Percentiles rank a stretch among this genome's conserved stretches.
These are phyloP conservation scores for Paragyromitra xinjiangensis DNA, from an alignment of 495 filamentous ascomycete species.

Conservation along the genomic window DNA sequence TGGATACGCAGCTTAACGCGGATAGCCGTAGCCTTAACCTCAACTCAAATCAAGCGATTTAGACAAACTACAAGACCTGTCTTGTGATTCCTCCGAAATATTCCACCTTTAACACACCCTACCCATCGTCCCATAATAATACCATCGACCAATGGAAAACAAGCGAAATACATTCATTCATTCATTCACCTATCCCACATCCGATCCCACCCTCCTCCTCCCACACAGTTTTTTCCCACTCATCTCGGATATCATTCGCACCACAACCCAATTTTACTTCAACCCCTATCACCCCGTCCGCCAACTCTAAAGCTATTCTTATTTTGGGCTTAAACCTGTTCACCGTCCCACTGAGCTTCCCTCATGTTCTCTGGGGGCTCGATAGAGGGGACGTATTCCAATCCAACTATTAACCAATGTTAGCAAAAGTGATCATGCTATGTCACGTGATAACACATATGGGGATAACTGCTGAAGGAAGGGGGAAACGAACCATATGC, in stretches of 20 bases:
- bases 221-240: not conserved
- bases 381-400: constrained; percentile 95
- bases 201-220: not conserved
- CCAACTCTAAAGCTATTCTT: not conserved
- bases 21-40: not conserved
- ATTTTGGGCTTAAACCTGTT: constrained; percentile 52
- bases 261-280: not conserved
- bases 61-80: not conserved
- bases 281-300: not conserved
- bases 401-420: constrained; percentile 61
- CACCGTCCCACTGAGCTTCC: constrained; percentile 63
- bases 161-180: constrained; percentile 2
- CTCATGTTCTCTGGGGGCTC: constrained; percentile 99
- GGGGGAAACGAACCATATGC: constrained; percentile 65
- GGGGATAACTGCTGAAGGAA: not conserved
- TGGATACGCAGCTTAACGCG: not conserved
- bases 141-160: not conserved
- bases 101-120: not conserved
- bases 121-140: not conserved
- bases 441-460: not conserved
- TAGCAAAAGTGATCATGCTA: not conserved
- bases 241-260: constrained; percentile 20
- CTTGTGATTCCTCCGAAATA: constrained; percentile 2
- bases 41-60: not conserved
- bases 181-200: not conserved